Percentiles rank a stretch among this genome's conserved stretches.
These are phyloP conservation scores for Pseudogymnoascus sp. DNA, from an alignment of 2,329 filamentous ascomycete species.

Conservation along the genomic window DNA sequence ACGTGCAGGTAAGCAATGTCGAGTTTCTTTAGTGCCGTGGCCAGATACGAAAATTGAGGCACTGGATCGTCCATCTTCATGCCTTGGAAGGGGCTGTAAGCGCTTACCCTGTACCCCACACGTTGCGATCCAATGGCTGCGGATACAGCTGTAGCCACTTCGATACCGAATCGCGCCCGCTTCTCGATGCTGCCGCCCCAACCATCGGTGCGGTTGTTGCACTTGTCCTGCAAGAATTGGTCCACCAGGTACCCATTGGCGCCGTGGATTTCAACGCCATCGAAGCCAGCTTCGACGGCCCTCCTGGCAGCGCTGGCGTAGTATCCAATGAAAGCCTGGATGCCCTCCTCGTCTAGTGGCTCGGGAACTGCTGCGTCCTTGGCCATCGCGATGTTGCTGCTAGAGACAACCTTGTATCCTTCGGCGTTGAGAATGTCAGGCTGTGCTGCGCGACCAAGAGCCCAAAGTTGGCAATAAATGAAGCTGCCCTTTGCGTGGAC, in stretches of 20 bases:
- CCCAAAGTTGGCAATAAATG: conserved; percentile 58
- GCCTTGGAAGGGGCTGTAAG: conserved; percentile 53
- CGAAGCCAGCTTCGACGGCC: conserved; percentile 37
- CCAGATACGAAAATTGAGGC: conserved; percentile 55
- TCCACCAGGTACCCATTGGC: conserved; percentile 29
- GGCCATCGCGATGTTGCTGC: conserved; percentile 19
- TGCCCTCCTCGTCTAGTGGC: conserved; percentile 30
- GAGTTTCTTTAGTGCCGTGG: conserved; percentile 42
- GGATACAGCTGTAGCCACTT: conserved; percentile 44
- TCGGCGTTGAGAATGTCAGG: conserved; percentile 12
- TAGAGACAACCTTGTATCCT: not conserved
- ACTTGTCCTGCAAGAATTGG: conserved; percentile 26
- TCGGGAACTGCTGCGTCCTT: conserved; percentile 21
- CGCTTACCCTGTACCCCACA: conserved; percentile 51
- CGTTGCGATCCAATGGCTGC: conserved; percentile 45
- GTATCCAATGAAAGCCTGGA: conserved; percentile 19
- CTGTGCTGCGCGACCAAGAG: conserved; percentile 46
- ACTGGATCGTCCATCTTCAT: conserved; percentile 57
- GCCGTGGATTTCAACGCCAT: conserved; percentile 37
- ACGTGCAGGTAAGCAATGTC: conserved; percentile 56
- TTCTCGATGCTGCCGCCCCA: conserved; percentile 46
- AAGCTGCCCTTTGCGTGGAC: conserved; percentile 56
- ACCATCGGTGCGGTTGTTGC: conserved; percentile 47
- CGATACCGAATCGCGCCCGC: conserved; percentile 43
- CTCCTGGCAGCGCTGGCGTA: conserved; percentile 25